phyloP scores from a whole-genome alignment of 495 filamentous ascomycete species.

The Aspergillus cristatus region DNA sequence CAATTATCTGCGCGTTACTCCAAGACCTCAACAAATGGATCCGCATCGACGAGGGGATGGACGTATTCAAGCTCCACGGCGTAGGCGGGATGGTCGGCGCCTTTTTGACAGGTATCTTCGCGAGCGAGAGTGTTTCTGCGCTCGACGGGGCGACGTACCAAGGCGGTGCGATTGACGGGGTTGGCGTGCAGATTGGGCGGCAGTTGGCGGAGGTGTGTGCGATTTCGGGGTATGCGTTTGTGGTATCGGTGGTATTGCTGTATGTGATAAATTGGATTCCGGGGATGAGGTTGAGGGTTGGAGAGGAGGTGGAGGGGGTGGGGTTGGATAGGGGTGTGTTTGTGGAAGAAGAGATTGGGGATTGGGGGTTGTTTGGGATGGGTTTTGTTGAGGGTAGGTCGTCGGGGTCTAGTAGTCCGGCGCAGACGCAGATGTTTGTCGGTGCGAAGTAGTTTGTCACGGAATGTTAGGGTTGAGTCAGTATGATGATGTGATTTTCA shows the following conservation, averaged over 20 bases:
- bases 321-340: constrained; percentile 51
- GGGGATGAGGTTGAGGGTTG: constrained; percentile 46
- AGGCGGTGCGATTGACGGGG: constrained; percentile 47
- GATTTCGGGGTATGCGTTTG: constrained; percentile 47
- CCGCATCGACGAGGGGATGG: constrained; percentile 51
- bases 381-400: too few relatives aligned
- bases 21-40: constrained; percentile 50
- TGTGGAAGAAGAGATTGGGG: constrained; percentile 51
- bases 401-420: too few relatives aligned
- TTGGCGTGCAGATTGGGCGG: constrained; percentile 48
- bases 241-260: constrained; percentile 43
- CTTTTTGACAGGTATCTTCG: constrained; percentile 56
- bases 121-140: constrained; percentile 31
- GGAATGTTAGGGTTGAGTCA: too few relatives aligned
- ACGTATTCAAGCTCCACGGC: constrained; percentile 56
- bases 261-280: constrained; percentile 50
- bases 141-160: constrained; percentile 41
- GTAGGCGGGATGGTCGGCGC: constrained; percentile 52
- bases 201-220: constrained; percentile 52
- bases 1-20: constrained; percentile 37
- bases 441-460: too few relatives aligned
- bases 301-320: constrained; percentile 46
- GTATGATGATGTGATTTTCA: too few relatives aligned
- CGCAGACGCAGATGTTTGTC: too few relatives aligned
- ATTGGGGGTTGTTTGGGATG: constrained; percentile 22